These are phyloP conservation scores for Geranium rotundifolium DNA, from an alignment of 345 rosid species.

Conservation along the genomic window DNA sequence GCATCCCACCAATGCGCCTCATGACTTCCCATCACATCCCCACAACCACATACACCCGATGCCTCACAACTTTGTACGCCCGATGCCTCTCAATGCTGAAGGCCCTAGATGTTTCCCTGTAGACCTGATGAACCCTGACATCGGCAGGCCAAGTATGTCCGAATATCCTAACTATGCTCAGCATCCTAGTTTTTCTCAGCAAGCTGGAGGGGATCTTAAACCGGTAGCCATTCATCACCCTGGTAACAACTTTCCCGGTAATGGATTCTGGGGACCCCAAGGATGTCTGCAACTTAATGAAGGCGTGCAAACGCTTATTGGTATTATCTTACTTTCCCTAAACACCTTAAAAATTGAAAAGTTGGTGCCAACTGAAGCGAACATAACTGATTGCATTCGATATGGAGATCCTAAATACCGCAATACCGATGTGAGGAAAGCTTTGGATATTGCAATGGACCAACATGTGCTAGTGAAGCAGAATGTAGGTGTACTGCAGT, in stretches of 20 bases:
- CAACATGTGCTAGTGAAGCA: conserved; percentile 50
- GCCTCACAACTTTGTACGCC: conserved; percentile 17
- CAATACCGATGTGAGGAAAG: conserved; percentile 52
- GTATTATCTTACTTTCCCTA: conserved; percentile 29
- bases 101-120: conserved; percentile 27
- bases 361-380: conserved; percentile 32
- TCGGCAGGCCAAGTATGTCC: conserved; percentile 34
- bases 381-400: conserved; percentile 29
- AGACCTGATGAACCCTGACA: conserved; percentile 28
- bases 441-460: conserved; percentile 55
- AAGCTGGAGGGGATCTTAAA: conserved; percentile 11
- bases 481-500: conserved; percentile 39
- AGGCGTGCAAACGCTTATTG: conserved; percentile 30
- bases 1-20: conserved; percentile 29
- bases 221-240: conserved; percentile 9
- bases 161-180: conserved; percentile 27
- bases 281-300: conserved; percentile 30
- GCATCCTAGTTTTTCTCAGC: conserved; percentile 26
- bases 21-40: conserved; percentile 21
- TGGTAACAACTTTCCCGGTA: conserved; percentile 6
- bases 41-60: conserved; percentile 14
- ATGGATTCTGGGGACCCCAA: conserved; percentile 21
- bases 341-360: conserved; percentile 28
- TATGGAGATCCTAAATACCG: conserved; percentile 38
- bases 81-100: conserved; percentile 31